A percentile compares a stretch with the other conserved stretches of the same genome.
phyloP scores from a whole-genome alignment of 768 basidiomycete genomes.

The Naganishia vaughanmartiniae region DNA sequence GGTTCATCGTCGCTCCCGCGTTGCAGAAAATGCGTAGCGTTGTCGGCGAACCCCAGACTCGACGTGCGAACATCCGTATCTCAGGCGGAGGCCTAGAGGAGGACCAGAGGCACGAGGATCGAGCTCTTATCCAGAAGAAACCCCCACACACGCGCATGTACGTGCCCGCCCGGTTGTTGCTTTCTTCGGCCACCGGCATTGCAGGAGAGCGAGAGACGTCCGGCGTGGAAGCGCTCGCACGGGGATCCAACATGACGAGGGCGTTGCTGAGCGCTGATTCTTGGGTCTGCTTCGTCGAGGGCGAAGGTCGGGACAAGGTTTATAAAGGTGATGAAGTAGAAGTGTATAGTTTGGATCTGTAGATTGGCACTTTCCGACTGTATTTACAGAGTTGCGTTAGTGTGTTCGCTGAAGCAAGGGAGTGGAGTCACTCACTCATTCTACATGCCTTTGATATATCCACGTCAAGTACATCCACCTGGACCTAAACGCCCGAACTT shows the following conservation, averaged over 20 bases:
- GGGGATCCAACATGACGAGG: slow-evolving; percentile 23
- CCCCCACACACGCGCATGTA: slow-evolving; percentile 15
- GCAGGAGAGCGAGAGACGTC: not conserved
- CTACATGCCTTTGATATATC: not conserved
- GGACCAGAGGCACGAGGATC: not conserved
- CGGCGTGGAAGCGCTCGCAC: slow-evolving; percentile 26
- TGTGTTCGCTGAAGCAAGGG: not conserved
- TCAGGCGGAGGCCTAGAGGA: not conserved
- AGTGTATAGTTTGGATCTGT: slow-evolving; percentile 3
- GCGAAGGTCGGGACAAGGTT: slow-evolving; percentile 9
- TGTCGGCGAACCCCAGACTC: not conserved
- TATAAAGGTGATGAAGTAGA: slow-evolving; percentile 13
- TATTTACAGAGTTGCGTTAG: not conserved
- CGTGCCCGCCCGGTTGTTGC: slow-evolving; percentile 9
- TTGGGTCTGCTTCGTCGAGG: slow-evolving; percentile 26
- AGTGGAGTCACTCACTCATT: not conserved
- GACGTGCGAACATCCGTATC: not conserved
- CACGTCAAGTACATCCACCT: not conserved
- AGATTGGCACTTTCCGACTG: not conserved
- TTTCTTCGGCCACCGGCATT: not conserved
- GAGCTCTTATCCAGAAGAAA: not conserved
- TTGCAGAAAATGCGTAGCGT: slow-evolving; percentile 11
- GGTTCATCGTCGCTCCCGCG: slow-evolving; percentile 25
- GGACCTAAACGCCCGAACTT: not conserved
- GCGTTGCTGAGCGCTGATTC: slow-evolving; percentile 21